Evolutionary conservation across 768 basidiomycete species (phyloP), one percentile per base, ranked within the genome.

Genomic region (Lepiota subincarnata): DNA sequence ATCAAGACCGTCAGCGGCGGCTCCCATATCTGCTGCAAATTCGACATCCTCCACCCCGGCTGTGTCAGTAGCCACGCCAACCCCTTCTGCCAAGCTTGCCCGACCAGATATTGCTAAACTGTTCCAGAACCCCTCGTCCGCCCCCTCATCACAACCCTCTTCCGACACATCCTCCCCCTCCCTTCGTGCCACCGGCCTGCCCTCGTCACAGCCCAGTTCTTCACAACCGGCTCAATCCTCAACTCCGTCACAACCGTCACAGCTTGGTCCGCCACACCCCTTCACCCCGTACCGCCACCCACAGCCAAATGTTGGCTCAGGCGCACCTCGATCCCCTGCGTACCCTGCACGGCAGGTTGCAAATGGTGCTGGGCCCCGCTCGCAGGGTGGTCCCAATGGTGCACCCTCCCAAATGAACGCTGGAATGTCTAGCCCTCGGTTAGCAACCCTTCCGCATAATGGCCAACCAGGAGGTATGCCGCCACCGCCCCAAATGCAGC

Each of bases 341-440:
- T 87, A 82, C 66, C 59, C 76, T 34, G 16, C 51, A 39, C 81
- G 87, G 26, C 73, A 77, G 44, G 75, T 84, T 68, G 71, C 80
- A 4, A 89, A 88, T 62, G 86, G 86, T 39, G 71, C 63, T 61
- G 76, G 74, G 28, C 73, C 79, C 48, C 78, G 84, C 45, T 76
- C 83, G 19, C 75, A 77, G 57, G 77, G 76, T 60, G 82, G 81
- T 40, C 80, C 82, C 50, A 81, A 77, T 66, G 80, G 77, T 47
- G 79, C 78, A 37, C 76, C 81, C 20, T 70, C 83, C 14, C 51
- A 53, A 11, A 45, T 53, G 4, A 53, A 46, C 37, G 62, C 80
- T 4, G 79, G 73, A n/a, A 64, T 86, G 68, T 70, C 81, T 35
- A 89, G 86, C 66, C 89, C 88, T 28, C 79, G 87, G 57, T 70